These are phyloP conservation scores for Bipolaris cookei DNA, from an alignment of 2,329 filamentous ascomycete genomes.

Conservation along the genomic window DNA sequence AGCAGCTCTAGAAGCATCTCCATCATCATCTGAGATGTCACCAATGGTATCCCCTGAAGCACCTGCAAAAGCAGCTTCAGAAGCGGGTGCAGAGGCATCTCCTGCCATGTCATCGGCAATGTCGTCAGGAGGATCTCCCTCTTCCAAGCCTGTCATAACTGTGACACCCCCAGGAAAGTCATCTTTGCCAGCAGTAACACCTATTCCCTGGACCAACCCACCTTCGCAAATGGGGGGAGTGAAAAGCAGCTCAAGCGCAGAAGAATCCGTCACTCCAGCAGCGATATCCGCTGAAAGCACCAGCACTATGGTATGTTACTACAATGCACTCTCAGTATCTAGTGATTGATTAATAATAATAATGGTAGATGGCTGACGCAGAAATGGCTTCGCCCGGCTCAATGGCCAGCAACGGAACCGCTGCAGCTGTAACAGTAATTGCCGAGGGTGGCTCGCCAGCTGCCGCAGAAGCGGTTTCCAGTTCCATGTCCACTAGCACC, in stretches of 20 bases:
- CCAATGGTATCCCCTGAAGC: background rate
- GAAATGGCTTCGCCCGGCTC: background rate
- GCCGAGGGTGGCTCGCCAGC: conserved; percentile 21
- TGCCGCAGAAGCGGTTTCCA: conserved; percentile 16
- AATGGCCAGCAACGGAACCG: background rate
- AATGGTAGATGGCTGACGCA: background rate
- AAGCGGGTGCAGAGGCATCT: background rate
- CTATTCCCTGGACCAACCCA: conserved; percentile 7
- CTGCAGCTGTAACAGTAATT: conserved; percentile 21
- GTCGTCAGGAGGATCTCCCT: background rate
- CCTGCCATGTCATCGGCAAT: background rate
- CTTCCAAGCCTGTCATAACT: conserved; percentile 2
- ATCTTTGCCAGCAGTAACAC: conserved; percentile 12
- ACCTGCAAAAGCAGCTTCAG: background rate
- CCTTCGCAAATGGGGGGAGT: background rate
- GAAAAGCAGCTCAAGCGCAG: background rate
- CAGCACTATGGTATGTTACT: conserved; percentile 24
- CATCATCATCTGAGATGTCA: too few relatives aligned
- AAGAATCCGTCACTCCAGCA: conserved; percentile 4
- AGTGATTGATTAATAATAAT: background rate
- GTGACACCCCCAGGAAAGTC: conserved; percentile 7
- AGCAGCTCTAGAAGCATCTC: too few relatives aligned
- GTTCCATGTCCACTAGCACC: conserved; percentile 15
- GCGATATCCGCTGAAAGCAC: conserved; percentile 6
- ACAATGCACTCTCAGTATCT: background rate